A percentile compares a stretch with the other conserved stretches of the same genome.
These are phyloP conservation scores for Prototheca wickerhamii DNA, from an alignment of 163 green algal genomes.

Conservation along the genomic window DNA sequence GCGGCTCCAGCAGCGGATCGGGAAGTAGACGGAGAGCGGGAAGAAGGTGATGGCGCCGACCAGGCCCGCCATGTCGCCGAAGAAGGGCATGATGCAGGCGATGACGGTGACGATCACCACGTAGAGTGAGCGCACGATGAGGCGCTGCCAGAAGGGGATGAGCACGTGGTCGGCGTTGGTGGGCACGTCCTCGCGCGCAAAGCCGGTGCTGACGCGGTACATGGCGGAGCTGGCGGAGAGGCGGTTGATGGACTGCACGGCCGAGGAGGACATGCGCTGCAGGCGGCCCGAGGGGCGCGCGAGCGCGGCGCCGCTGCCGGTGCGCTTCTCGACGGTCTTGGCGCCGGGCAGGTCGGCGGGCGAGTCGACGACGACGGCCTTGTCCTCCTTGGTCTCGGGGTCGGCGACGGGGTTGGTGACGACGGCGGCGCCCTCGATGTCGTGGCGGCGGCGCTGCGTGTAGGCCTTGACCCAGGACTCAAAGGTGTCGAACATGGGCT, in stretches of 20 bases:
- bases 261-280: not conserved
- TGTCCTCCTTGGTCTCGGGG: not conserved
- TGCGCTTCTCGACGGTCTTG: not conserved
- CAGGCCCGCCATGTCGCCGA: conserved; percentile 5
- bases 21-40: conserved; percentile 8
- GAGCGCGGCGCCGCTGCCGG: not conserved
- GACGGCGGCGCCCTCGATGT: not conserved
- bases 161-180: not conserved
- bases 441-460: not conserved
- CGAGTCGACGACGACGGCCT: not conserved
- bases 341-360: not conserved
- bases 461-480: conserved; percentile 17
- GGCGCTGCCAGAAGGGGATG: not conserved
- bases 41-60: conserved; percentile 8
- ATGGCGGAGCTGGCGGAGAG: not conserved
- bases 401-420: not conserved
- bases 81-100: conserved; percentile 11
- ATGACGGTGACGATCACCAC: conserved; percentile 6
- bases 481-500: conserved; percentile 15
- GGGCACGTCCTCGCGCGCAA: conserved; percentile 7
- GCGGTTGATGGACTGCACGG: not conserved
- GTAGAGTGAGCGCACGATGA: not conserved
- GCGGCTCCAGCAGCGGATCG: conserved; percentile 5
- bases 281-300: not conserved
- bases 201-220: not conserved